Base-by-base conservation (phyloP, 202 grass and related monocot species). In the Setaria viridis region DNA sequence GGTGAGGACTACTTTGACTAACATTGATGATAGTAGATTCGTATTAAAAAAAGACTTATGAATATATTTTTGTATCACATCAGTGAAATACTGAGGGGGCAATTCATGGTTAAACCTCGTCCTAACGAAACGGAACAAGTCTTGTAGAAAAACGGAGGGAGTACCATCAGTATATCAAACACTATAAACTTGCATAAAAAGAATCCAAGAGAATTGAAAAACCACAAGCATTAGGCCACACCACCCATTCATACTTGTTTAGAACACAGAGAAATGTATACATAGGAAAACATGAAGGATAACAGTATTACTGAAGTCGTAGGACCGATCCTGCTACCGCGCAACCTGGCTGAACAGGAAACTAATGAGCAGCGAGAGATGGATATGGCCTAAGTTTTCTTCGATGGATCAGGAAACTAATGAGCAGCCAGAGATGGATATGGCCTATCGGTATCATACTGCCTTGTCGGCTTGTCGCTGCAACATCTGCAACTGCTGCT, bases 401-500 rank as follows among this genome's bases (percentile, higher is more conserved):
- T 10, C 2, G 11, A 47, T 12, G 19, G 35, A 46, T 21, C 42
- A 70, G 41, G 19, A 25, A 21, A 70, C 41, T 68, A 9, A 20
- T 41, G 17, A 68, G 16, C 15, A 20, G 19, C 4, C 7, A 55
- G 4, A 46, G 8, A 10, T 46, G 7, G 43, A 46, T 46, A 46
- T 46, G 43, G 9, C 43, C 16, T 39, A 41, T 11, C 30, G 29
- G 5, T 41, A 41, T 41, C 6, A 46, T 59, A 21, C 25, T 21
- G 20, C n/a, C 48, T 46, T 41, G 39, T 41, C 39, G 39, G 39
- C 46, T 39, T 57, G 33, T 8, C 7, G 54, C 8, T 9, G 25
- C 60, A 51, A 21, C 45, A 32, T 2, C 73, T 76, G 73, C 74
- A 43, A 5, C 39, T 41, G 54, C 74, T 43, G 74, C 72, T 53